Percentiles rank a stretch among this genome's conserved stretches.
These are phyloP conservation scores for Penicillium decumbens DNA, from an alignment of 2,329 filamentous ascomycete genomes.

Conservation along the genomic window DNA sequence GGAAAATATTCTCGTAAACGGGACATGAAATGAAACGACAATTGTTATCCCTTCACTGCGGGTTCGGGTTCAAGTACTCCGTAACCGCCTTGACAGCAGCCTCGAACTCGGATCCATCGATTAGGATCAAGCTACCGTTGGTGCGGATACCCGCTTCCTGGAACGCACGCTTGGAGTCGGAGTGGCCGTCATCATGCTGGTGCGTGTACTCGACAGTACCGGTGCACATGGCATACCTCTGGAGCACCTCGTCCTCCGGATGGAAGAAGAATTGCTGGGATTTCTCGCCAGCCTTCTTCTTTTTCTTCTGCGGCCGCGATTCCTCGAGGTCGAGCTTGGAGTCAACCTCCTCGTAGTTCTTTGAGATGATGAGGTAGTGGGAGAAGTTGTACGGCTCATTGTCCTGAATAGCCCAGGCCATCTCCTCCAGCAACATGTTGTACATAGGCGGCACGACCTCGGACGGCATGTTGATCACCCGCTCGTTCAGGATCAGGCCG, in stretches of 20 bases:
- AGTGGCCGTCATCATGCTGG: slow-evolving; percentile 68
- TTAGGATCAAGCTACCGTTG: slow-evolving; percentile 76
- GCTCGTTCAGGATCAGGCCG: slow-evolving; percentile 83
- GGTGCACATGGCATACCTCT: slow-evolving; percentile 66
- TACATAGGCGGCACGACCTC: slow-evolving; percentile 93
- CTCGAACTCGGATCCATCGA: slow-evolving; percentile 73
- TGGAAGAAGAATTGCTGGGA: slow-evolving; percentile 82
- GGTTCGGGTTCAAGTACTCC: slow-evolving; percentile 56
- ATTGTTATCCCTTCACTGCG: slow-evolving; percentile 10
- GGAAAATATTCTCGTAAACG: slow-evolving; percentile 15
- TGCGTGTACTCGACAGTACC: slow-evolving; percentile 75
- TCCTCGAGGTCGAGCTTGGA: slow-evolving; percentile 70
- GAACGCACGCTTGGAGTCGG: slow-evolving; percentile 91
- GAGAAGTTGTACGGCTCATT: slow-evolving; percentile 89
- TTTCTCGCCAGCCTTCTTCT: slow-evolving; percentile 49
- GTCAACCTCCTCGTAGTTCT: slow-evolving; percentile 84
- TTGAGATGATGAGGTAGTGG: slow-evolving; percentile 86
- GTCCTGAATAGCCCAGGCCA: slow-evolving; percentile 80
- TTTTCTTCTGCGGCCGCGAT: slow-evolving; percentile 61
- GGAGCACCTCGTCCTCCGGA: slow-evolving; percentile 85
- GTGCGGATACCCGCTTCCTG: slow-evolving; percentile 87
- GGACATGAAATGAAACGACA: slow-evolving; percentile 18
- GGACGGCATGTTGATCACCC: slow-evolving; percentile 93
- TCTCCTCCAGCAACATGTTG: slow-evolving; percentile 86
- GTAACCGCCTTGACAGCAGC: slow-evolving; percentile 69